Evolutionary conservation across 1,284 basidiomycete genomes (phyloP).

Genomic region (Naganishia sp.): DNA sequence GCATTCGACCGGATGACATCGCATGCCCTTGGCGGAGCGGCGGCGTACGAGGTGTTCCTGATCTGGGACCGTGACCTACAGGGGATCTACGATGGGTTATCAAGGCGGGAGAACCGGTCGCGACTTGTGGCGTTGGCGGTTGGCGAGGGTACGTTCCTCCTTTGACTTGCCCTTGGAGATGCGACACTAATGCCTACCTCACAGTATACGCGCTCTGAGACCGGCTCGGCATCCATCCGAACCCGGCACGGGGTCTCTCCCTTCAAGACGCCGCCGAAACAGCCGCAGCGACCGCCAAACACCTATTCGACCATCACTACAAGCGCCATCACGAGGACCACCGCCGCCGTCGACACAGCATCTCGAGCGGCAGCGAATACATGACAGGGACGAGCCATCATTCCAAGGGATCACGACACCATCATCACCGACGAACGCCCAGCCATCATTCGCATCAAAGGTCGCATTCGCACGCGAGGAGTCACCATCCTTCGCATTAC

Average conservation of each 20-base stretch:
- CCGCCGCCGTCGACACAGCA: not conserved
- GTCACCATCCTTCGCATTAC: not conserved
- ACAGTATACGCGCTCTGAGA: conserved; percentile 49
- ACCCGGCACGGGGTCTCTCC: conserved; percentile 12
- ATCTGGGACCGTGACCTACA: conserved; percentile 50
- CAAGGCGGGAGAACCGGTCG: conserved; percentile 43
- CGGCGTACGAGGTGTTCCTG: conserved; percentile 50
- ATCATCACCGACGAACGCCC: conserved; percentile 3
- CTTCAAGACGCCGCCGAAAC: conserved; percentile 46
- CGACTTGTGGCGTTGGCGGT: conserved; percentile 47
- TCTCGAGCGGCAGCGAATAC: not conserved
- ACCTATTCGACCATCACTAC: conserved; percentile 44
- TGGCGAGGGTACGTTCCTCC: conserved; percentile 44
- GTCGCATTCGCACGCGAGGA: not conserved
- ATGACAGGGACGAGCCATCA: not conserved
- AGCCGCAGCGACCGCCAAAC: conserved; percentile 49
- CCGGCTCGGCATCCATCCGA: conserved; percentile 37
- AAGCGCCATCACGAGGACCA: conserved; percentile 3
- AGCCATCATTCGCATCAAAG: conserved; percentile 1
- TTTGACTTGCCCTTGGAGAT: not conserved
- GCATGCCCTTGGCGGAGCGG: conserved; percentile 48
- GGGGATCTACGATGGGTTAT: conserved; percentile 41
- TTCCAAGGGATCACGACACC: conserved; percentile 2
- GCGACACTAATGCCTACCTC: not conserved
- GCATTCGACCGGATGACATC: conserved; percentile 41